A percentile compares a stretch with the other conserved stretches of the same genome.
Evolutionary conservation across 495 filamentous ascomycete genomes (phyloP).

Genomic region (Xylaria intraflava): DNA sequence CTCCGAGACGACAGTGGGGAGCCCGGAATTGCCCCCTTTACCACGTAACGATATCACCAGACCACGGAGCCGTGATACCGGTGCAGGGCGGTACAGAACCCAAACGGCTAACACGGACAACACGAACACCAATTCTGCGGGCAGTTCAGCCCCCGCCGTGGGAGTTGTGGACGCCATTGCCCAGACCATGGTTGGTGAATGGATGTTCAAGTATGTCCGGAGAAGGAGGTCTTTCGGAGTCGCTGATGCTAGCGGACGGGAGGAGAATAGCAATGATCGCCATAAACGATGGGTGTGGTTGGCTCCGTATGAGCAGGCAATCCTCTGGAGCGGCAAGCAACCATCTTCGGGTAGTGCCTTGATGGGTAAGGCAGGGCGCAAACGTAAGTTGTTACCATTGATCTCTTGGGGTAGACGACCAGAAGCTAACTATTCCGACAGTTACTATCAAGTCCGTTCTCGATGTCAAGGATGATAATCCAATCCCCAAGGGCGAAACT

Average conservation of each 20-base stretch:
- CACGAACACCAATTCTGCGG: conserved; percentile 46
- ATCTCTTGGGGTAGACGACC: not conserved
- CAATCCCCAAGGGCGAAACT: conserved; percentile 64
- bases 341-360: conserved; percentile 79
- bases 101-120: conserved; percentile 49
- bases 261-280: conserved; percentile 58
- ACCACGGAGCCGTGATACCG: conserved; percentile 41
- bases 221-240: conserved; percentile 89
- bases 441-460: conserved; percentile 93
- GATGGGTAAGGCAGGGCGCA: conserved; percentile 91
- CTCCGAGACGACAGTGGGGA: conserved; percentile 60
- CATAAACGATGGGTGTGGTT: conserved; percentile 99
- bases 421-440: conserved; percentile 30
- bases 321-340: conserved; percentile 99
- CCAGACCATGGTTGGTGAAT: conserved; percentile 97
- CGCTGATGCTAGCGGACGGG: conserved; percentile 51
- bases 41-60: conserved; percentile 65
- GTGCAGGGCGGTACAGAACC: conserved; percentile 29
- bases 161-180: conserved; percentile 97
- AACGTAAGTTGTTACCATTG: conserved; percentile 59
- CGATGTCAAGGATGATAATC: conserved; percentile 93
- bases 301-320: conserved; percentile 87
- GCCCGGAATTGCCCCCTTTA: conserved; percentile 65
- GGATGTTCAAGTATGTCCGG: conserved; percentile 99
- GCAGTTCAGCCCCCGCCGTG: conserved; percentile 58